Evolutionary conservation across 2,329 filamentous ascomycete genomes (phyloP).

Genomic region (Diaporthe ilicicola): DNA sequence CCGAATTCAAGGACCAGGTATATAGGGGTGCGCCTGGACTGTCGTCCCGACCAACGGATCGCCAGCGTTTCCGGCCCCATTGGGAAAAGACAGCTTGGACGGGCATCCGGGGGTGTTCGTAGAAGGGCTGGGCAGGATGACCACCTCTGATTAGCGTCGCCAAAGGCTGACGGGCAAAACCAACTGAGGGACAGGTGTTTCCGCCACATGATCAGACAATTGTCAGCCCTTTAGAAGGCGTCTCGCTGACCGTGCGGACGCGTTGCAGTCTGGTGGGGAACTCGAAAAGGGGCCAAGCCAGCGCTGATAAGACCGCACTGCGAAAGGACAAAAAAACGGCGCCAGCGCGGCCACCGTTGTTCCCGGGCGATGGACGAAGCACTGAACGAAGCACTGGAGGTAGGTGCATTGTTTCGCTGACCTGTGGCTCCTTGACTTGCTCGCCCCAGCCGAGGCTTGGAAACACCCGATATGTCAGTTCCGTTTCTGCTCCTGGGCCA

Average conservation of each 20-base stretch:
- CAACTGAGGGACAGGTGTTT: conserved; percentile 3
- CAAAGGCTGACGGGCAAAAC: not conserved
- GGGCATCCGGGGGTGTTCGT: conserved; percentile 25
- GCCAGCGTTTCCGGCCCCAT: conserved; percentile 20
- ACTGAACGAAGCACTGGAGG: not conserved
- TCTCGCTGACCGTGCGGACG: conserved; percentile 11
- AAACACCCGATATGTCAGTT: not conserved
- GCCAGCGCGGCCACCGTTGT: not conserved
- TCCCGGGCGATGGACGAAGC: too few relatives aligned
- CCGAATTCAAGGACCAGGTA: conserved; percentile 31
- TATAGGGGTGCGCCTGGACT: conserved; percentile 14
- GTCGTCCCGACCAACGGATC: conserved; percentile 21
- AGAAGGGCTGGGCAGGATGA: conserved; percentile 26
- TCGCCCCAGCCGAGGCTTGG: not conserved
- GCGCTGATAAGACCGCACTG: not conserved
- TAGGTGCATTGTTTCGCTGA: not conserved
- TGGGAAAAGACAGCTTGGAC: conserved; percentile 15
- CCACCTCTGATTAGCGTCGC: not conserved
- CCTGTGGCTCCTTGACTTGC: not conserved
- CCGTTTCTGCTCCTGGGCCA: not conserved
- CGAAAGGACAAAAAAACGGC: not conserved
- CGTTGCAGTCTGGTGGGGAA: conserved; percentile 22
- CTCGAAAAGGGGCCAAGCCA: not conserved
- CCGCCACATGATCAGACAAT: conserved; percentile 1
- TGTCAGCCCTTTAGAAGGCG: conserved; percentile 7